phyloP scores from a whole-genome alignment of 164 flowering plant species.

The Magnolia sinica region DNA sequence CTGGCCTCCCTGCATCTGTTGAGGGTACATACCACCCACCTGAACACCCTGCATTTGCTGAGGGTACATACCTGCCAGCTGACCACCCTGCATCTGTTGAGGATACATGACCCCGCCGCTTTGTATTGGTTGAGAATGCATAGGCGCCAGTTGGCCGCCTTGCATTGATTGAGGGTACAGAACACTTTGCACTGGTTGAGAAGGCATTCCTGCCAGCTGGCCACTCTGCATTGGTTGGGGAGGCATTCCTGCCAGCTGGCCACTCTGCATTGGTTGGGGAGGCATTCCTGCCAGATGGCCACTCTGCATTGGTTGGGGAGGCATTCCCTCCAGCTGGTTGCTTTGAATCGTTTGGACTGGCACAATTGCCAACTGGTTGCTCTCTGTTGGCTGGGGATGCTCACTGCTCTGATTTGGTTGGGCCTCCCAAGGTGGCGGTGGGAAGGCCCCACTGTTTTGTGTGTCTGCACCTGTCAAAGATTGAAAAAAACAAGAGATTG shows the following conservation, averaged over 20 bases:
- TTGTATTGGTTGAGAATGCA: slow-evolving; percentile 43
- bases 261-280: slow-evolving; percentile 26
- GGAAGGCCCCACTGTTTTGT: slow-evolving; percentile 50
- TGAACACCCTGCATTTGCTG: slow-evolving; percentile 37
- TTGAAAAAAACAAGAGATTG: too few species aligned
- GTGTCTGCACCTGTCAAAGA: slow-evolving; percentile 34
- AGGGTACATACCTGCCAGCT: slow-evolving; percentile 26
- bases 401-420: slow-evolving; percentile 24
- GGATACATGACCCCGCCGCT: slow-evolving; percentile 31
- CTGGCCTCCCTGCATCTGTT: slow-evolving; percentile 36
- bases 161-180: slow-evolving; percentile 44
- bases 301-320: slow-evolving; percentile 6
- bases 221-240: slow-evolving; percentile 12
- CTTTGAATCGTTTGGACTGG: slow-evolving; percentile 42
- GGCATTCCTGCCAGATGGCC: slow-evolving; percentile 32
- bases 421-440: slow-evolving; percentile 96
- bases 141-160: slow-evolving; percentile 14
- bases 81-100: slow-evolving; percentile 36
- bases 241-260: slow-evolving; percentile 29
- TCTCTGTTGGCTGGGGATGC: neutral
- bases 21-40: slow-evolving; percentile 37
- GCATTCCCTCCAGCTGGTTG: slow-evolving; percentile 22
- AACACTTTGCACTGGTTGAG: slow-evolving; percentile 34
- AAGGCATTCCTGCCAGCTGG: slow-evolving; percentile 32
- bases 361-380: slow-evolving; percentile 4